Evolutionary conservation across 2,329 filamentous ascomycete genomes (phyloP).

Genomic region (Cercospora sp.): DNA sequence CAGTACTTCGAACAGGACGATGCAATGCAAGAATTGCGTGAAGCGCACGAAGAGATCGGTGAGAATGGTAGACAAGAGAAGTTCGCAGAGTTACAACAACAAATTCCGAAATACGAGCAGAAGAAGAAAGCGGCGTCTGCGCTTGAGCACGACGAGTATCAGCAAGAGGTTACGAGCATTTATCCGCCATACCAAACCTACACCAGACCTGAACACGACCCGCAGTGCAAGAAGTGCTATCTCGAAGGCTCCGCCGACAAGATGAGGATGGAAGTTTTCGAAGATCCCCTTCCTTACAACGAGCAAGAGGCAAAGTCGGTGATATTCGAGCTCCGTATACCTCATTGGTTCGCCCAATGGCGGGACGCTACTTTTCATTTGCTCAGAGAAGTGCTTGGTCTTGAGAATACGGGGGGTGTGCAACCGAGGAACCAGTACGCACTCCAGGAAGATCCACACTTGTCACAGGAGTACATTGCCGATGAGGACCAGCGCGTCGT

Average conservation of each 20-base stretch:
- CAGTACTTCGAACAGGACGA: constrained; percentile 45
- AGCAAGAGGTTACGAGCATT: neutral
- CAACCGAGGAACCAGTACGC: neutral
- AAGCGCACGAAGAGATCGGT: neutral
- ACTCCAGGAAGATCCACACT: constrained; percentile 8
- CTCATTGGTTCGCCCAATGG: constrained; percentile 51
- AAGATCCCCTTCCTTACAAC: constrained; percentile 52
- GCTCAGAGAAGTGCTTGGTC: constrained; percentile 21
- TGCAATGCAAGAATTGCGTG: too few relatives aligned
- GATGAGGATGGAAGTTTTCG: constrained; percentile 51
- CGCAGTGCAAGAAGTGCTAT: constrained; percentile 51
- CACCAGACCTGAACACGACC: neutral
- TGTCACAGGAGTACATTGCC: neutral
- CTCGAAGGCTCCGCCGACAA: constrained; percentile 40
- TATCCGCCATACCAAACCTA: neutral
- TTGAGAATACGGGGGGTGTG: neutral
- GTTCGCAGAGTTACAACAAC: neutral
- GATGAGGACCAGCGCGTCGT: constrained; percentile 33
- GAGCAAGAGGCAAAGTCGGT: constrained; percentile 44
- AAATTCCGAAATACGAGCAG: neutral
- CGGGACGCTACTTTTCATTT: constrained; percentile 43
- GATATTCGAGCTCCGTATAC: constrained; percentile 56
- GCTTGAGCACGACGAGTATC: neutral
- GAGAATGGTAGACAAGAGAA: neutral
- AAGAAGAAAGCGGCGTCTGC: constrained; percentile 7